Evolutionary conservation across 2,329 filamentous ascomycete species (phyloP).

Genomic region (Thielaviopsis populi): DNA sequence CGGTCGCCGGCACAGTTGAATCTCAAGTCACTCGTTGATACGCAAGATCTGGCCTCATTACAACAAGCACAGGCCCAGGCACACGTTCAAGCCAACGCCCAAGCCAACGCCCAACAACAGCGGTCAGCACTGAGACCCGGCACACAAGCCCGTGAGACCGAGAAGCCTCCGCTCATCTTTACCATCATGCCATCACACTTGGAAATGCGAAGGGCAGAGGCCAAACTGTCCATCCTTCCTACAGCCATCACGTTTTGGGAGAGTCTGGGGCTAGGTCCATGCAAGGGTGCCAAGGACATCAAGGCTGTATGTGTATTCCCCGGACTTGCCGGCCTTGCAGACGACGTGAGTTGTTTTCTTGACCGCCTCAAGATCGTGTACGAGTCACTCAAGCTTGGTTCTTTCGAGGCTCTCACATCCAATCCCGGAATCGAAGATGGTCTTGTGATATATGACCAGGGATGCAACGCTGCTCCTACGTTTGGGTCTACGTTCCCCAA

Average conservation of each 20-base stretch:
- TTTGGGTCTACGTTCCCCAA: conserved; percentile 5
- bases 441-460: conserved; percentile 24
- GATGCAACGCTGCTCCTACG: not conserved
- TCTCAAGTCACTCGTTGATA: conserved; percentile 37
- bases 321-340: conserved; percentile 44
- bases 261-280: conserved; percentile 57
- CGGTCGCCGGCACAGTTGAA: conserved; percentile 26
- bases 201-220: conserved; percentile 54
- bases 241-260: conserved; percentile 71
- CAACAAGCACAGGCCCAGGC: conserved; percentile 25
- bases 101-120: not conserved
- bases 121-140: not conserved
- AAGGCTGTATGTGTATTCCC: conserved; percentile 58
- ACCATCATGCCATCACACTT: conserved; percentile 54
- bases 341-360: conserved; percentile 49
- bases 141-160: conserved; percentile 27
- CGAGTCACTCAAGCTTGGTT: conserved; percentile 58
- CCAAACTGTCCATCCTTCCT: conserved; percentile 56
- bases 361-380: conserved; percentile 55
- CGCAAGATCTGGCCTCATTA: conserved; percentile 39
- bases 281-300: conserved; percentile 56
- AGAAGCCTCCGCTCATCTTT: conserved; percentile 40
- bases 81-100: conserved; percentile 28
- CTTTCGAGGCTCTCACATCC: conserved; percentile 37
- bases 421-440: conserved; percentile 33